phyloP scores from a whole-genome alignment of 2,329 filamentous ascomycete genomes.

The Nigrospora oryzae region DNA sequence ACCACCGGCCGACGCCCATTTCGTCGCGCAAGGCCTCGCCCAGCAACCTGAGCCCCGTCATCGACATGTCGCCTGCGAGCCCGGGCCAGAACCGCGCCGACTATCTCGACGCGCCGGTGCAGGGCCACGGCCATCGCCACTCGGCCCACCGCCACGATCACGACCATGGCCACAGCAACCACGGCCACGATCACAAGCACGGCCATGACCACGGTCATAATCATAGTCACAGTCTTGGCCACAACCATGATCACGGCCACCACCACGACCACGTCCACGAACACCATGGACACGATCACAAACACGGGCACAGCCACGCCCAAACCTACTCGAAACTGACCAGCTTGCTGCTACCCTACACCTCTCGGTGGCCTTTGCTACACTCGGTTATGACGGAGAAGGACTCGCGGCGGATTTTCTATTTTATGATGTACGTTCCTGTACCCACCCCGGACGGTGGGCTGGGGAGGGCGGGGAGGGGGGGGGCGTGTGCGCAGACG shows the following conservation, averaged over 20 bases:
- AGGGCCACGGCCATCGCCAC: conserved; percentile 12
- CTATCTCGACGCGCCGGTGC: conserved; percentile 11
- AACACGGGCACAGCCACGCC: conserved; percentile 7
- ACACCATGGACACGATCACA: conserved; percentile 15
- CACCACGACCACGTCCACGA: conserved; percentile 2
- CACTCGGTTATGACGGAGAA: conserved; percentile 83
- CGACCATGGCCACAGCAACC: background rate
- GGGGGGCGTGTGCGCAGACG: background rate
- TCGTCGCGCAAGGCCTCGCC: conserved; percentile 14
- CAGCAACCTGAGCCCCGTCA: conserved; percentile 11
- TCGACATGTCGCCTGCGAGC: conserved; percentile 7
- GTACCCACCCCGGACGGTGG: conserved; percentile 4
- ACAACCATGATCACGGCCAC: conserved; percentile 8
- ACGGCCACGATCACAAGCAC: conserved; percentile 18
- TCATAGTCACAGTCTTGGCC: conserved; percentile 2
- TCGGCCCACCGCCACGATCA: conserved; percentile 16
- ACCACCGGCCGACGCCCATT: conserved; percentile 23
- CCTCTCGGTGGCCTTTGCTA: conserved; percentile 65
- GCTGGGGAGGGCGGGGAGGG: conserved; percentile 4
- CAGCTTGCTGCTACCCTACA: conserved; percentile 59
- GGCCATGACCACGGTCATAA: conserved; percentile 14
- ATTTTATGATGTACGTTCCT: conserved; percentile 75
- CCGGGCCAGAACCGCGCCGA: conserved; percentile 1
- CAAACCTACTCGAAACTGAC: conserved; percentile 60
- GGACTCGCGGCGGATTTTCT: conserved; percentile 91